These are phyloP conservation scores for Magnusiomyces suaveolens DNA, from an alignment of 1,139 yeast genomes.

Conservation along the genomic window DNA sequence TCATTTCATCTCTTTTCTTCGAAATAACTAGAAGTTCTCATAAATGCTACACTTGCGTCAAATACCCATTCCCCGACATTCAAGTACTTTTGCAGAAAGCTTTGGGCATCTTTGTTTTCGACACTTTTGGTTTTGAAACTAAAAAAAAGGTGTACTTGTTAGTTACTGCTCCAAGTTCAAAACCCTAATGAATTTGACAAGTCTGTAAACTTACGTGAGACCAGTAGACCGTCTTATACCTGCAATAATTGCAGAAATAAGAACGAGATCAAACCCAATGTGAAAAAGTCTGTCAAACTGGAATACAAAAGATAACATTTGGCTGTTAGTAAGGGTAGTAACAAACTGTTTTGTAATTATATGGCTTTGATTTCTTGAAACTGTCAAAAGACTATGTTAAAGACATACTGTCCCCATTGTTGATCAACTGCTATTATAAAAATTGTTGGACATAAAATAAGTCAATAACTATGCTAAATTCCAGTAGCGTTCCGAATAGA, in stretches of 20 bases:
- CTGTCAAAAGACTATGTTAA: too few species aligned
- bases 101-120: constrained; percentile 43
- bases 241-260: constrained; percentile 75
- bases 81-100: constrained; percentile 57
- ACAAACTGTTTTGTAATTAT: too few species aligned
- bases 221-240: constrained; percentile 89
- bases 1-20: constrained; percentile 41
- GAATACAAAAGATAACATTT: too few species aligned
- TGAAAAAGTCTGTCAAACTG: constrained; percentile 41
- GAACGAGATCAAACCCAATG: constrained; percentile 58
- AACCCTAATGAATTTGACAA: too few species aligned
- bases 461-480: too few species aligned
- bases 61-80: constrained; percentile 78
- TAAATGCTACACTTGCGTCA: constrained; percentile 64
- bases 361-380: too few species aligned
- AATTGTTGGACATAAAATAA: too few species aligned
- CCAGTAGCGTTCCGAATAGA: too few species aligned
- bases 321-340: too few species aligned
- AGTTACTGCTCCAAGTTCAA: too few species aligned
- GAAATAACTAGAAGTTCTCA: constrained; percentile 68
- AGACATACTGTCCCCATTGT: constrained; percentile 4
- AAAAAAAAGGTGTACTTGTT: not conserved
- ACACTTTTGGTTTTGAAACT: constrained; percentile 31
- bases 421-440: not conserved
- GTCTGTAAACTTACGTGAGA: constrained; percentile 49